A percentile compares a stretch with the other conserved stretches of the same genome.
Evolutionary conservation across 73 alveolate species (phyloP).

Genomic region (Effrenium voratum): DNA sequence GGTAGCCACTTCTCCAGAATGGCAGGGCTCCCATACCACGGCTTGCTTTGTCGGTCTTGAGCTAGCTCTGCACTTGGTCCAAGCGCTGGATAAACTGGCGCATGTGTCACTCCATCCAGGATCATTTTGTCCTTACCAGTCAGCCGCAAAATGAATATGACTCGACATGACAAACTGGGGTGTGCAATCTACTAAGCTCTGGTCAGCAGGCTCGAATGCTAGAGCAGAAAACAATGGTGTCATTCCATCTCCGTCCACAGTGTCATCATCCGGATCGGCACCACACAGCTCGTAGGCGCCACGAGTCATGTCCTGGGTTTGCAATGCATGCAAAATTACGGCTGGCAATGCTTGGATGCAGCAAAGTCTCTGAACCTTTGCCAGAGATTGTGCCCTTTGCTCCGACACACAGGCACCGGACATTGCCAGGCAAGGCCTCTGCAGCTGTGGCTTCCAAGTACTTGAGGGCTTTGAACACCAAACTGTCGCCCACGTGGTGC

Average conservation of each 20-base stretch:
- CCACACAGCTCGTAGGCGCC: constrained; percentile 84
- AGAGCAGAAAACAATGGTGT: constrained; percentile 73
- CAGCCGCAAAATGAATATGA: neutral
- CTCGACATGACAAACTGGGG: neutral
- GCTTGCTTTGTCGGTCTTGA: constrained; percentile 29
- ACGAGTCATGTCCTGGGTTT: constrained; percentile 45
- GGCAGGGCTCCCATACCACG: constrained; percentile 65
- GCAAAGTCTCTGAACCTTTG: neutral
- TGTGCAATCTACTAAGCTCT: neutral
- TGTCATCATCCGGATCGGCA: constrained; percentile 15
- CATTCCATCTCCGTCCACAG: constrained; percentile 83
- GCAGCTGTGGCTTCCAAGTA: constrained; percentile 20
- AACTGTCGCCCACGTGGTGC: constrained; percentile 31
- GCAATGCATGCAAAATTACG: no score
- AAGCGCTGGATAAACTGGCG: constrained; percentile 53
- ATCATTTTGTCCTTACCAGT: constrained; percentile 2
- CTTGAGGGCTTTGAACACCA: constrained; percentile 32
- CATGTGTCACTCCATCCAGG: constrained; percentile 6
- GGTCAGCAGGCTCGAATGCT: constrained; percentile 51
- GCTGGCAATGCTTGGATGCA: neutral
- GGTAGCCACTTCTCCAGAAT: constrained; percentile 20
- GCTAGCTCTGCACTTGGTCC: constrained; percentile 60
- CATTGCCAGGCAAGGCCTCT: constrained; percentile 47
- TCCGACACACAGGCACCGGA: constrained; percentile 67
- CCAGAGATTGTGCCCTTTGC: neutral